These are phyloP conservation scores for Xylariaceae sp. DNA, from an alignment of 2,329 filamentous ascomycete genomes.

Conservation along the genomic window DNA sequence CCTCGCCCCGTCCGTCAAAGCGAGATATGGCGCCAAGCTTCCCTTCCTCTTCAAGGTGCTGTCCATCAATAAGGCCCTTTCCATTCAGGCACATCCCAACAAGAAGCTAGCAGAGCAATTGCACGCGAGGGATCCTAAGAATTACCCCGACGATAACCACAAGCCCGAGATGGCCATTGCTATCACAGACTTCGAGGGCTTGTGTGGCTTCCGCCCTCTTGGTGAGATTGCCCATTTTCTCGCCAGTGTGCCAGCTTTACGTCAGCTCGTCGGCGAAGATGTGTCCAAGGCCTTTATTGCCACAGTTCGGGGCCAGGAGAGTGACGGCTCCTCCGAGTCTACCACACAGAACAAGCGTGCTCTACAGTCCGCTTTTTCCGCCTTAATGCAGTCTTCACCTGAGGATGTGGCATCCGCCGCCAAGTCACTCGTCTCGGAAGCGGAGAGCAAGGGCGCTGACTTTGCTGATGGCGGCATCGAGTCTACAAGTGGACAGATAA, in stretches of 20 bases:
- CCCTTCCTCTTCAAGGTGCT: conserved; percentile 98
- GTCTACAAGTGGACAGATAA: conserved; percentile 71
- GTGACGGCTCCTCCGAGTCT: conserved; percentile 45
- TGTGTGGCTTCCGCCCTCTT: conserved; percentile 93
- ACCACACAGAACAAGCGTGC: conserved; percentile 74
- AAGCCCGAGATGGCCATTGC: conserved; percentile 99
- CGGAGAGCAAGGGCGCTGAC: conserved; percentile 69
- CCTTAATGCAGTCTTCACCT: conserved; percentile 79
- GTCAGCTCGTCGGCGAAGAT: conserved; percentile 70
- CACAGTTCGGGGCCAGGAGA: conserved; percentile 60
- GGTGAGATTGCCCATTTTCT: conserved; percentile 84
- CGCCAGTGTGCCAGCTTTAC: conserved; percentile 65
- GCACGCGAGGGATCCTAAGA: conserved; percentile 84
- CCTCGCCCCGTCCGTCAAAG: conserved; percentile 73
- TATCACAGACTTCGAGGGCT: conserved; percentile 92
- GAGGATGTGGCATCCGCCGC: conserved; percentile 70
- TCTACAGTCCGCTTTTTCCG: conserved; percentile 76
- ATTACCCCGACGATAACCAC: conserved; percentile 99
- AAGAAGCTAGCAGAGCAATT: conserved; percentile 91
- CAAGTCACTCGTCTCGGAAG: conserved; percentile 73
- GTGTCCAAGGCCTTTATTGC: conserved; percentile 63
- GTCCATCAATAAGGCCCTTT: conserved; percentile 93
- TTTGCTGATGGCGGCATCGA: conserved; percentile 77
- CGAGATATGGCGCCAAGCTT: conserved; percentile 80
- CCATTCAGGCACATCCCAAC: conserved; percentile 96